phyloP scores from a whole-genome alignment of 169 alveolate species.

The Cryptosporidium meleagridis region DNA sequence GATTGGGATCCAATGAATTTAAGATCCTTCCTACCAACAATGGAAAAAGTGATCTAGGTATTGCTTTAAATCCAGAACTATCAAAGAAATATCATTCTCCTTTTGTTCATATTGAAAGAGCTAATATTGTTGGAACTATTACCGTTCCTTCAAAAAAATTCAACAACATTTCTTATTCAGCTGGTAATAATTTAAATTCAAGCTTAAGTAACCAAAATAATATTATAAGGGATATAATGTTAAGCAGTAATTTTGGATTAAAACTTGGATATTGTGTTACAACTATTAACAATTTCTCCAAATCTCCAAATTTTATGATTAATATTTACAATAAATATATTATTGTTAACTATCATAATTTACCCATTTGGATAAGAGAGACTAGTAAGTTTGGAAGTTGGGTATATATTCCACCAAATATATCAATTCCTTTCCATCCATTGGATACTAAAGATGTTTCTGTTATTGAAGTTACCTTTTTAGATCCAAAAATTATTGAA shows the following conservation, averaged over 20 bases:
- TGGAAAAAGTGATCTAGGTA: constrained; percentile 33
- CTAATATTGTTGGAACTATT: constrained; percentile 39
- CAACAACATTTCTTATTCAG: not conserved
- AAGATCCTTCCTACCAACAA: constrained; percentile 40
- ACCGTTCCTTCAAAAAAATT: constrained; percentile 41
- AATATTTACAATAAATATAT: constrained; percentile 41
- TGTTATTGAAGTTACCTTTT: constrained; percentile 32
- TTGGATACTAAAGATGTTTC: constrained; percentile 14
- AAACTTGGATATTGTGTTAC: constrained; percentile 56
- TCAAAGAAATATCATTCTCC: constrained; percentile 21
- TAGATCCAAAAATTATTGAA: constrained; percentile 38
- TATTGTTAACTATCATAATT: constrained; percentile 32
- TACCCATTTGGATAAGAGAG: constrained; percentile 40
- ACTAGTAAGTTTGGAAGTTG: constrained; percentile 15
- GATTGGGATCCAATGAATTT: constrained; percentile 49
- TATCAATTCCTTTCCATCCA: constrained; percentile 57
- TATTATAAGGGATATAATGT: not conserved
- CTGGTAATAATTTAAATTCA: not conserved
- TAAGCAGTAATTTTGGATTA: not conserved
- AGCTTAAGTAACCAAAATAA: not conserved
- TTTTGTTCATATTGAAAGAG: constrained; percentile 49
- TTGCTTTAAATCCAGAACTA: constrained; percentile 58
- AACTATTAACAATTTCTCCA: constrained; percentile 22
- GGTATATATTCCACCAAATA: constrained; percentile 44
- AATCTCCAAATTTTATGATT: constrained; percentile 34